Base-by-base conservation (phyloP, 2,329 filamentous ascomycete genomes). In the Cytospora piceicola region DNA sequence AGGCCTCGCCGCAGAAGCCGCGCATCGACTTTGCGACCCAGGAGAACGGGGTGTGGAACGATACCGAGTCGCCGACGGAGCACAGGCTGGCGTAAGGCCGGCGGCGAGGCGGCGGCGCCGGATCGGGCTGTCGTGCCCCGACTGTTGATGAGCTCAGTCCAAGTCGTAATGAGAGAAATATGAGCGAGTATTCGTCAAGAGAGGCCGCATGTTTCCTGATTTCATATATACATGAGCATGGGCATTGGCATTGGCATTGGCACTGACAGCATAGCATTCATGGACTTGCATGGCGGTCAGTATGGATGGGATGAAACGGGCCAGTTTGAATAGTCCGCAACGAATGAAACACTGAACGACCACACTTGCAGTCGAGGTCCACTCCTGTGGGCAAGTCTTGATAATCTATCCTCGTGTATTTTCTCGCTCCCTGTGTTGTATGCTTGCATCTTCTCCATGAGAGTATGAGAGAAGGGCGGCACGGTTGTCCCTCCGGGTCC, bases 1-100 rank as follows among this genome's bases (percentile, higher is more conserved):
- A 61, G 54, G 34, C 42, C 20, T 67, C 67, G 32, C 67, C 67
- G 4, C 51, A 59, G 29, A 66, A 51, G 59, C 57, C 66, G 32
- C 52, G 42, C 5, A 34, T 68, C 51, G 66, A 68, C 60, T 68
- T 68, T 17, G 64, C 64, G 52, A 62, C 51, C 30, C 53, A 68
- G 49, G 66, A 68, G 59, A 68, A 62, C 32, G 64, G 66, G 39
- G 66, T 68, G 54, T 68, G 66, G 66, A 63, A 63, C 53, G 56
- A 66, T n/a, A 27, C 34, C 34, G 53, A 58, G 17, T 60, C 59
- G 55, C 49, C 52, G 15, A 55, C 59, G 4, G 66, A 66, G 39
- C 42, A 62, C 34, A 65, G 58, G 42, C 57, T 65, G 56, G 59
- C 59, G 17, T 66, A 63, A 63, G 39, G 15, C 54, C 32, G 53